Evolutionary conservation across 2,329 filamentous ascomycete species (phyloP).

Genomic region (Calonectria hongkongensis): DNA sequence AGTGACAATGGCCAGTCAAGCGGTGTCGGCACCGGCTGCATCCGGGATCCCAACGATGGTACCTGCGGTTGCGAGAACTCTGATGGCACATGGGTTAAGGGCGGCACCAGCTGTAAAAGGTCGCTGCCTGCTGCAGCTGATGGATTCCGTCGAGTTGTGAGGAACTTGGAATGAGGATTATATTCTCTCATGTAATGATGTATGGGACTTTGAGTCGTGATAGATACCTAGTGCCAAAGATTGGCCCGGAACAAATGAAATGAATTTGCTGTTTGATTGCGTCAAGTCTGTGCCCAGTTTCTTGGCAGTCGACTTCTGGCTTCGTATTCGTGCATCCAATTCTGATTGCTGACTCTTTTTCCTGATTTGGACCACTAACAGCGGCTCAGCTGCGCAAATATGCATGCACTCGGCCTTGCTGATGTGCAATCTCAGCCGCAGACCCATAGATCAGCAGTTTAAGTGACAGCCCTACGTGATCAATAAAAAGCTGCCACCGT

Average conservation of each 20-base stretch:
- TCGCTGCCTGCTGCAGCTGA: not conserved
- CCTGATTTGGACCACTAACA: not conserved
- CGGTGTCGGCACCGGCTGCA: slow-evolving; percentile 52
- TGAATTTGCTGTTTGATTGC: not conserved
- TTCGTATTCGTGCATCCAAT: not conserved
- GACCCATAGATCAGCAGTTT: not conserved
- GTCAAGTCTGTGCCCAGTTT: not conserved
- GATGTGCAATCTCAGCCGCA: not conserved
- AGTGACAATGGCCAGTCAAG: slow-evolving; percentile 48
- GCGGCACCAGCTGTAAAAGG: slow-evolving; percentile 44
- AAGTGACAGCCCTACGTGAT: not conserved
- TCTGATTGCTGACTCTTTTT: not conserved
- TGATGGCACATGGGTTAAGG: slow-evolving; percentile 46
- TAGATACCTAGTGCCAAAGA: not conserved
- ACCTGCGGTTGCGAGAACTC: slow-evolving; percentile 53
- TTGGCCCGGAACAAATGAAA: not conserved
- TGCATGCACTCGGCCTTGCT: not conserved
- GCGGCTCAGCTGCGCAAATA: not conserved
- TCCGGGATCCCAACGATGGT: slow-evolving; percentile 50
- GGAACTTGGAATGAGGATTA: not conserved
- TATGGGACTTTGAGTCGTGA: not conserved
- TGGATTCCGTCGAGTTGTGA: not conserved
- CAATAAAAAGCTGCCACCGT: not conserved
- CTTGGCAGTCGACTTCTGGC: not conserved
- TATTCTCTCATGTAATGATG: not conserved